These are phyloP conservation scores for Phytophthora sansomeana DNA, from an alignment of 352 stramenopile species.

Conservation along the genomic window DNA sequence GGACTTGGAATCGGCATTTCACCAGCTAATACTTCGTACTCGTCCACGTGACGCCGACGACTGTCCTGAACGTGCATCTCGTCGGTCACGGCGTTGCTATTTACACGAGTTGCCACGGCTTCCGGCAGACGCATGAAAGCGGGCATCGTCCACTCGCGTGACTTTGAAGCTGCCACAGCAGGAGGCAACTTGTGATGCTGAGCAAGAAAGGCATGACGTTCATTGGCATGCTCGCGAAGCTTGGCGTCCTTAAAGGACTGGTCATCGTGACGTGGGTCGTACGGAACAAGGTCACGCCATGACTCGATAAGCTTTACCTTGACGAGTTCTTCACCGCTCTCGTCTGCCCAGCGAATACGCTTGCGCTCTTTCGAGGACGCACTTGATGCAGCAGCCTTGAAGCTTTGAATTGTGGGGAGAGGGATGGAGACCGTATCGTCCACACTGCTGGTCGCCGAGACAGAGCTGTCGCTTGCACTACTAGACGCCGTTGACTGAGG, in stretches of 20 bases:
- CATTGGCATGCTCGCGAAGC: constrained; percentile 83
- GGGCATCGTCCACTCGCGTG: constrained; percentile 74
- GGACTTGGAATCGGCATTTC: constrained; percentile 80
- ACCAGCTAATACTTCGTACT: constrained; percentile 84
- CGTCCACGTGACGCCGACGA: constrained; percentile 80
- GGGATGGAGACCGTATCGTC: constrained; percentile 56
- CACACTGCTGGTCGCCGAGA: constrained; percentile 25
- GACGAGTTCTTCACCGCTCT: constrained; percentile 77
- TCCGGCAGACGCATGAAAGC: constrained; percentile 71
- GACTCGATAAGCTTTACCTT: constrained; percentile 89
- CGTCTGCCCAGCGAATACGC: constrained; percentile 85
- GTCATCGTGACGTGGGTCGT: constrained; percentile 65
- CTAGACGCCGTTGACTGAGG: constrained; percentile 9
- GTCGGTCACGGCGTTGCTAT: constrained; percentile 48
- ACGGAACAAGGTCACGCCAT: constrained; percentile 80
- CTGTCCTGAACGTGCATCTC: constrained; percentile 74
- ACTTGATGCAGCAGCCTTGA: constrained; percentile 59
- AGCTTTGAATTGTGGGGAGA: constrained; percentile 86
- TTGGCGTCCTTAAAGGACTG: constrained; percentile 86
- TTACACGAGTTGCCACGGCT: constrained; percentile 48
- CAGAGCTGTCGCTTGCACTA: constrained; percentile 34
- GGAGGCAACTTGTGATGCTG: constrained; percentile 77
- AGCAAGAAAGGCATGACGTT: constrained; percentile 67
- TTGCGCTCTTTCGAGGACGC: constrained; percentile 51
- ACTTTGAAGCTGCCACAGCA: constrained; percentile 52